Conservation (phyloP, 805 yeast genomes). For the Sugiyamaella marilandica region DNA sequence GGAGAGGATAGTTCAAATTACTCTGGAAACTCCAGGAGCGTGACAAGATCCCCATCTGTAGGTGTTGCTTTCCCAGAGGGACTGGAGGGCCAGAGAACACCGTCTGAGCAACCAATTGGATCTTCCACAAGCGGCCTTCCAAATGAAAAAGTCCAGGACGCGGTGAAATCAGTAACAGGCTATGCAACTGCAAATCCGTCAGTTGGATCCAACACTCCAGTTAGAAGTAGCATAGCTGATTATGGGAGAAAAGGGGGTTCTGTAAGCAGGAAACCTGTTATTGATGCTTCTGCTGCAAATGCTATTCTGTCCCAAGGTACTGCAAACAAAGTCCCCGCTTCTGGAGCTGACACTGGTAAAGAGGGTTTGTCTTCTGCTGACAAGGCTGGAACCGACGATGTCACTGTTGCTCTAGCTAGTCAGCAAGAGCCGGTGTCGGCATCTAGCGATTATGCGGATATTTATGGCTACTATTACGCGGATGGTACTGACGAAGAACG, state of each 20-base stretch:
- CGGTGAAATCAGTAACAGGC: not conserved
- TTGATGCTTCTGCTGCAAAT: not conserved
- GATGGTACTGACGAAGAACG: slow-evolving; percentile 12
- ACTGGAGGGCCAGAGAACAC: no score
- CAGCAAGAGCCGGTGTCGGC: slow-evolving; percentile 1
- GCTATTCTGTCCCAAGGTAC: not conserved
- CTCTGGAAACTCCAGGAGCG: no score
- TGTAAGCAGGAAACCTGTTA: not conserved
- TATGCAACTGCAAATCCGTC: not conserved
- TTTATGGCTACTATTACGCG: slow-evolving; percentile 18
- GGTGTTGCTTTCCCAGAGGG: no score
- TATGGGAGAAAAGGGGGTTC: no score
- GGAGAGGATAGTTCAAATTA: no score
- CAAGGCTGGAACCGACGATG: not conserved
- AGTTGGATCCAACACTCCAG: not conserved
- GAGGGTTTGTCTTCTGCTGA: no score
- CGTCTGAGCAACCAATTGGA: no score
- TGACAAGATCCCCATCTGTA: no score
- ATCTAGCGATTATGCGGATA: slow-evolving; percentile 12
- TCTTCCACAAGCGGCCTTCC: no score
- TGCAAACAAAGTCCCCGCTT: not conserved
- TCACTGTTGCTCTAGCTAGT: not conserved
- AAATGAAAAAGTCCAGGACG: no score
- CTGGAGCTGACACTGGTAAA: no score
- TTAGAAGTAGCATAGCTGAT: not conserved